Evolutionary conservation across 2,329 filamentous ascomycete species (phyloP).

Genomic region (Epichloe typhina): DNA sequence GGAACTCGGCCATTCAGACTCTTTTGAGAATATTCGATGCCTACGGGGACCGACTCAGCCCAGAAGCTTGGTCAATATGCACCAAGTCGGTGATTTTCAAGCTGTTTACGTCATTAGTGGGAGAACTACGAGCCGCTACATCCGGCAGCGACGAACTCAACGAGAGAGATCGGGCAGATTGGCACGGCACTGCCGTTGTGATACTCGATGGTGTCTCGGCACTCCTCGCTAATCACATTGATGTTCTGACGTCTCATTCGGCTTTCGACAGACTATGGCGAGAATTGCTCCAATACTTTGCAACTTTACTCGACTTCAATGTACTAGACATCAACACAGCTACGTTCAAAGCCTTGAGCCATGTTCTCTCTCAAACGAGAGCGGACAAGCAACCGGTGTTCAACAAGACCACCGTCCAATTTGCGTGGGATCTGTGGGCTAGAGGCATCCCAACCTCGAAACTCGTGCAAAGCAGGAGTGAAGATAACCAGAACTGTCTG

Average conservation of each 20-base stretch:
- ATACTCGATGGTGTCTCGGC: conserved; percentile 60
- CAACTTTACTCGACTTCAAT: conserved; percentile 46
- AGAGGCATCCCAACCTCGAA: conserved; percentile 44
- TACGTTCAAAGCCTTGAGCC: conserved; percentile 52
- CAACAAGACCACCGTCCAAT: conserved; percentile 39
- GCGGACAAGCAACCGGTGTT: conserved; percentile 30
- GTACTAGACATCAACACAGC: conserved; percentile 61
- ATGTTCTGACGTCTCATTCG: conserved; percentile 51
- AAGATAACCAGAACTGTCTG: conserved; percentile 69
- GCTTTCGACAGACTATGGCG: conserved; percentile 65
- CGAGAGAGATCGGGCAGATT: conserved; percentile 38
- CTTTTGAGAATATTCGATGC: conserved; percentile 84
- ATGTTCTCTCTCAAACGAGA: conserved; percentile 43
- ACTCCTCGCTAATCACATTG: conserved; percentile 64
- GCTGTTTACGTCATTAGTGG: conserved; percentile 58
- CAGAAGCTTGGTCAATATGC: conserved; percentile 73
- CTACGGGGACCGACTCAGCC: conserved; percentile 66
- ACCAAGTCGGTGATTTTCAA: conserved; percentile 70
- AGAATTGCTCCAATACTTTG: conserved; percentile 57
- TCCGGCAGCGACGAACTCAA: conserved; percentile 24
- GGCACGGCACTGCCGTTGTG: conserved; percentile 63
- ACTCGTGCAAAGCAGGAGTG: conserved; percentile 21
- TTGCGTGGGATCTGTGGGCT: conserved; percentile 59
- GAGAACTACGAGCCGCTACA: conserved; percentile 31
- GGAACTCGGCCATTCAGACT: conserved; percentile 84